These are phyloP conservation scores for Annulohypoxylon truncatum DNA, from an alignment of 2,329 filamentous ascomycete species.

Conservation along the genomic window DNA sequence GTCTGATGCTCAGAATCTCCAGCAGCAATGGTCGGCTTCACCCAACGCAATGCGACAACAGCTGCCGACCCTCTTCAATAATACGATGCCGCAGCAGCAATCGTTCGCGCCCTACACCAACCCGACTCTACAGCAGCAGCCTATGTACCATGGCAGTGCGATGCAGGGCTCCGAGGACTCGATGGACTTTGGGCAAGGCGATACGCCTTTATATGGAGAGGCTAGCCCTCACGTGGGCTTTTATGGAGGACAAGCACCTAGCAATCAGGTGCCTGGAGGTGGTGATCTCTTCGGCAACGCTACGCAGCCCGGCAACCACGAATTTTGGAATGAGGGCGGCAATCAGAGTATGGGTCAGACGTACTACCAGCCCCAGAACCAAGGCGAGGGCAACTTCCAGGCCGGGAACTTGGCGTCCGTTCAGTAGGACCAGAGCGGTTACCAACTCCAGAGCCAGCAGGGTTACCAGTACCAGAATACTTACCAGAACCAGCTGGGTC, in stretches of 20 bases:
- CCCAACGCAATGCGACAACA: no score
- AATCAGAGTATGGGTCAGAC: no score
- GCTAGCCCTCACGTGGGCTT: constrained; percentile 48
- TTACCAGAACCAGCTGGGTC: no score
- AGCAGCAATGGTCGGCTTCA: no score
- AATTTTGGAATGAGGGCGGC: no score
- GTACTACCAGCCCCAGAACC: background rate
- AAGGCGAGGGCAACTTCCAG: background rate
- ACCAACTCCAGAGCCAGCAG: background rate
- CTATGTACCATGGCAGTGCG: constrained; percentile 20
- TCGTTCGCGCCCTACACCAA: no score
- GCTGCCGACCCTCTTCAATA: no score
- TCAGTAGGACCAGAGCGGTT: background rate
- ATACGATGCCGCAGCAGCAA: no score
- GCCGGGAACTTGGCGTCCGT: background rate
- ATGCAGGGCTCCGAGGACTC: constrained; percentile 23
- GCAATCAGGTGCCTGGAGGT: background rate
- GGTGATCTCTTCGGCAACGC: no score
- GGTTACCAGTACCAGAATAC: no score
- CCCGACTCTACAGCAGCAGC: background rate
- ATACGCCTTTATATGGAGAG: constrained; percentile 46
- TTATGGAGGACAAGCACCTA: constrained; percentile 45
- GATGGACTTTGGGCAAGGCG: constrained; percentile 20
- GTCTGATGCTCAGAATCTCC: constrained; percentile 11
- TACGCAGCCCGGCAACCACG: no score